Percentiles rank a stretch among this genome's conserved stretches.
Conservation (phyloP, 2,329 filamentous ascomycete genomes). For the Aureobasidium mangrovei region DNA sequence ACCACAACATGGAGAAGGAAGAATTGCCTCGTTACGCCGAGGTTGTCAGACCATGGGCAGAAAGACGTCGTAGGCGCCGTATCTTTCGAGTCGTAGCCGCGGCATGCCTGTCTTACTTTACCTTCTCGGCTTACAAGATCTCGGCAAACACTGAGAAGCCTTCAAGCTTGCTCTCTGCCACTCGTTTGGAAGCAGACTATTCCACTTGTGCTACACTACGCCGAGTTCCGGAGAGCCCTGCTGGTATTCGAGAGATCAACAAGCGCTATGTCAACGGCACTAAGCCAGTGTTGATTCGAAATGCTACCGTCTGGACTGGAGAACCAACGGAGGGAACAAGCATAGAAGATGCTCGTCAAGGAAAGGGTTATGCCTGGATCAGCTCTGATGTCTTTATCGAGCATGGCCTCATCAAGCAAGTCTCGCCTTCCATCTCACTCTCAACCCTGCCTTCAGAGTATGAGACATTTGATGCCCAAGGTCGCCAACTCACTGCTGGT, state of each 20-base stretch:
- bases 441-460: slow-evolving; percentile 40
- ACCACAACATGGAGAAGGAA: slow-evolving; percentile 10
- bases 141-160: slow-evolving; percentile 11
- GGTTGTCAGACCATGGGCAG: slow-evolving; percentile 7
- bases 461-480: slow-evolving; percentile 48
- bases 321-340: slow-evolving; percentile 48
- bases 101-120: slow-evolving; percentile 10
- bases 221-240: slow-evolving; percentile 47
- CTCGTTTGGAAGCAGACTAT: slow-evolving; percentile 47
- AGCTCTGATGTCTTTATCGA: slow-evolving; percentile 53
- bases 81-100: slow-evolving; percentile 10
- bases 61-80: slow-evolving; percentile 9
- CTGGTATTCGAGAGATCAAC: slow-evolving; percentile 49
- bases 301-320: slow-evolving; percentile 59
- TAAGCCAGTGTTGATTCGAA: slow-evolving; percentile 54
- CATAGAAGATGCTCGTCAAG: slow-evolving; percentile 46
- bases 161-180: slow-evolving; percentile 37
- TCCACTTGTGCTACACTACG: slow-evolving; percentile 48
- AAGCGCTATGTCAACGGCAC: slow-evolving; percentile 52
- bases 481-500: slow-evolving; percentile 54
- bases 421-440: slow-evolving; percentile 38
- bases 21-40: slow-evolving; percentile 10
- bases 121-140: slow-evolving; percentile 11
- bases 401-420: slow-evolving; percentile 51
- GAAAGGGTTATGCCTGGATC: slow-evolving; percentile 54